Percentiles rank a stretch among this genome's conserved stretches.
phyloP scores from a whole-genome alignment of 768 basidiomycete species.

The Boletales sp. region DNA sequence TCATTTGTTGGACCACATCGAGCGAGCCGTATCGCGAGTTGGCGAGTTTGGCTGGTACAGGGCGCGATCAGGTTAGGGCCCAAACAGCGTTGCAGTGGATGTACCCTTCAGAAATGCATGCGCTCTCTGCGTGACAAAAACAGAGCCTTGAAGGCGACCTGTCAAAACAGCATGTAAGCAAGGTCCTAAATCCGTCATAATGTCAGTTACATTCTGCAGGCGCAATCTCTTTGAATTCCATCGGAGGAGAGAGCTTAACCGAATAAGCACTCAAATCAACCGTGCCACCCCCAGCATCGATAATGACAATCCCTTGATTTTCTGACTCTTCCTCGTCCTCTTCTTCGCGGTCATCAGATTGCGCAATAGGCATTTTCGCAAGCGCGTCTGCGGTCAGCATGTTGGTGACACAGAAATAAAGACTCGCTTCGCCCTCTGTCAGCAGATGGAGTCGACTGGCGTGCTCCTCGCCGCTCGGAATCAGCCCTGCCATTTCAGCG shows the following conservation, averaged over 20 bases:
- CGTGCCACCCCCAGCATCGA: constrained; percentile 45
- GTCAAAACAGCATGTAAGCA: not conserved
- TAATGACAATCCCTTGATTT: constrained; percentile 35
- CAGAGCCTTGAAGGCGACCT: constrained; percentile 40
- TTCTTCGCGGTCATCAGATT: not conserved
- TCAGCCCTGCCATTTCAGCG: constrained; percentile 19
- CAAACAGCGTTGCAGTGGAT: not conserved
- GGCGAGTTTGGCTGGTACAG: constrained; percentile 24
- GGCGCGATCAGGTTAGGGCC: not conserved
- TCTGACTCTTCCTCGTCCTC: constrained; percentile 18
- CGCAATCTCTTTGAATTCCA: constrained; percentile 32
- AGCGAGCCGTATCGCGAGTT: constrained; percentile 26
- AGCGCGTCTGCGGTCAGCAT: no score
- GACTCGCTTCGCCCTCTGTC: constrained; percentile 25
- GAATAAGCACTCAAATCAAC: constrained; percentile 38
- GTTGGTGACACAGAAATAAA: constrained; percentile 34
- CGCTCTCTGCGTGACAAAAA: constrained; percentile 32
- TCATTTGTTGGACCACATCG: constrained; percentile 31
- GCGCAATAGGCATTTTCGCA: no score
- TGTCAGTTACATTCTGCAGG: constrained; percentile 26
- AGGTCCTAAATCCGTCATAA: not conserved
- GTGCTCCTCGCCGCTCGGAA: constrained; percentile 11
- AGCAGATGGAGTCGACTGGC: constrained; percentile 19
- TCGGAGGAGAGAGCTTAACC: constrained; percentile 16
- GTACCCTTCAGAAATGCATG: constrained; percentile 26